Evolutionary conservation across 31 red algal genomes (phyloP), one percentile per base, ranked within the genome.

Genomic region (Asparagopsis taxiformis): DNA sequence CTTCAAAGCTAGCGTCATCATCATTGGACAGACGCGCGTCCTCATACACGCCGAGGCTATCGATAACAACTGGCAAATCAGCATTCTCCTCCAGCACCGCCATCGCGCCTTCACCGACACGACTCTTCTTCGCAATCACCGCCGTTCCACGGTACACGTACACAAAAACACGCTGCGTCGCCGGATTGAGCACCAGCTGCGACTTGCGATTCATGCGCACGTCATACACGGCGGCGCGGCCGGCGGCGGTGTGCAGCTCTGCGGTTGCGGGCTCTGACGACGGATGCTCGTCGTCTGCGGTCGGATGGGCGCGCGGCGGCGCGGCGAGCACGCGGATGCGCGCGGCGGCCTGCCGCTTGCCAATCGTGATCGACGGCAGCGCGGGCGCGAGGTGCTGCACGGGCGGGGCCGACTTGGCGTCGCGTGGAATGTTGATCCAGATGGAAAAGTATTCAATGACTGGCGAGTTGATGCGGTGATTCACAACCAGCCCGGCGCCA

Each of bases 101-200:
- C 46, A 80, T 44, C 15, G 59, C 61, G 0, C 76, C 76, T 80
- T 80, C 63, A n/a, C 51, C 23, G 17, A 80, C 76, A 35, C 37
- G 6, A 13, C 25, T 80, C 31, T 50, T 68, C 28, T 69, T 64
- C 29, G 33, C 62, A 34, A 80, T 70, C 30, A 37, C 31, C 2
- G 76, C 76, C 8, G 61, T 69, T 17, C 76, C 76, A 33, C 76
- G 76, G 38, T 80, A 80, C n/a, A 80, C 63, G 22, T 80, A 80
- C 2, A 80, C 64, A 61, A 69, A 80, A 8, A 65, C 76, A 19
- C 76, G 62, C 30, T 61, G 17, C 2, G 76, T 80, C 37, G 68
- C 52, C 1, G 76, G 76, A 32, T 69, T 80, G 34, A 80, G 64
- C 51, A 80, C 76, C 7, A 80, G 64, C 26, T 80, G 76, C 28